phyloP scores from a whole-genome alignment of 768 basidiomycete species.

The Leccinum truebloodii region DNA sequence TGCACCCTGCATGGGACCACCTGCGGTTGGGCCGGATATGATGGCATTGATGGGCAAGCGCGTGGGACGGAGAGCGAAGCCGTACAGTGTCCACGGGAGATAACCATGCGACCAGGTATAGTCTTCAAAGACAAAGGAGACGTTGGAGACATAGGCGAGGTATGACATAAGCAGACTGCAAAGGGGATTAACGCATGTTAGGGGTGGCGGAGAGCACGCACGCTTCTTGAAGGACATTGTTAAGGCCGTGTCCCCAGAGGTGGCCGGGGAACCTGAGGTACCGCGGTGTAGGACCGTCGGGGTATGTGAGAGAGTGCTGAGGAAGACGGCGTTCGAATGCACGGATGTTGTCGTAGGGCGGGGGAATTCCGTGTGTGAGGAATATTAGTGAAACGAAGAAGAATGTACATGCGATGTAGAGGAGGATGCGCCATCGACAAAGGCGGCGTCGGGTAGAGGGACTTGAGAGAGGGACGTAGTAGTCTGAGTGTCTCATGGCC shows the following conservation, averaged over 20 bases:
- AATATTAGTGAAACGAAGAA: constrained; percentile 34
- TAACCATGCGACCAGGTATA: constrained; percentile 60
- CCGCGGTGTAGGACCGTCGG: constrained; percentile 15
- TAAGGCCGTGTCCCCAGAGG: constrained; percentile 61
- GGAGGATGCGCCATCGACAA: constrained; percentile 25
- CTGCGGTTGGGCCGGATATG: constrained; percentile 56
- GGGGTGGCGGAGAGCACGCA: constrained; percentile 31
- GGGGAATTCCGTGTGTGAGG: constrained; percentile 40
- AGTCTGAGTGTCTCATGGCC: constrained; percentile 6
- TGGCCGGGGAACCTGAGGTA: constrained; percentile 56
- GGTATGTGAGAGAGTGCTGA: constrained; percentile 34
- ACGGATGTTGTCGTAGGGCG: constrained; percentile 39
- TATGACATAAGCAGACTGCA: constrained; percentile 51
- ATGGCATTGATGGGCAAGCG: constrained; percentile 60
- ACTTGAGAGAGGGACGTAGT: constrained; percentile 11
- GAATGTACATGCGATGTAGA: constrained; percentile 20
- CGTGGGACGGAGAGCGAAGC: constrained; percentile 51
- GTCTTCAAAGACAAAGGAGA: constrained; percentile 64
- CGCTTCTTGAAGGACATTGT: constrained; percentile 65
- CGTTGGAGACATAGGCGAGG: constrained; percentile 48
- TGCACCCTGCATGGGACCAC: constrained; percentile 39
- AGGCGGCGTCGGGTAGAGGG: constrained; percentile 8
- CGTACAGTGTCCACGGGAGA: constrained; percentile 55
- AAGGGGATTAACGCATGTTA: not conserved
- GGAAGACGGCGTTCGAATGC: constrained; percentile 38